Percentiles rank a stretch among this genome's conserved stretches.
Conservation (phyloP, 495 filamentous ascomycete species). For the Sporormia fimetaria region DNA sequence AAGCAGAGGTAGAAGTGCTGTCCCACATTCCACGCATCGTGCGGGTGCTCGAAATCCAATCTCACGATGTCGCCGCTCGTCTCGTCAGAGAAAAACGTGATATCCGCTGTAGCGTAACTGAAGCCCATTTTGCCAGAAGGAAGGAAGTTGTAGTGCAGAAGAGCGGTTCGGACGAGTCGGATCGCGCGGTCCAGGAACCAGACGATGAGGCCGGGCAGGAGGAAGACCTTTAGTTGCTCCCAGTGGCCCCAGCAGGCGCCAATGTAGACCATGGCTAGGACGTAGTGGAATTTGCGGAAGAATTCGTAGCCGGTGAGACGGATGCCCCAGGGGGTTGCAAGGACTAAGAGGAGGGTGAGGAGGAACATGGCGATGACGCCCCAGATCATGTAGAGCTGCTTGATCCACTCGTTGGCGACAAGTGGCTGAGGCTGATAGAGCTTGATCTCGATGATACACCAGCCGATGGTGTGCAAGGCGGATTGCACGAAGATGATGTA, state of each 20-base stretch:
- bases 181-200: slow-evolving; percentile 42
- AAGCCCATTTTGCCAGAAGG: slow-evolving; percentile 19
- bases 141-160: slow-evolving; percentile 39
- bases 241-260: slow-evolving; percentile 61
- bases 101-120: slow-evolving; percentile 42
- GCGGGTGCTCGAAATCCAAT: slow-evolving; percentile 45
- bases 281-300: slow-evolving; percentile 53
- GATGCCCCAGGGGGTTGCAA: slow-evolving; percentile 45
- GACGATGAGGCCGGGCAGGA: slow-evolving; percentile 51
- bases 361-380: slow-evolving; percentile 53
- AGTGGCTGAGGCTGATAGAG: slow-evolving; percentile 55
- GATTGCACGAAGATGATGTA: slow-evolving; percentile 52
- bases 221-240: slow-evolving; percentile 48
- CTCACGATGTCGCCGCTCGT: slow-evolving; percentile 41
- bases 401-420: slow-evolving; percentile 41
- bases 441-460: slow-evolving; percentile 48
- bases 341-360: slow-evolving; percentile 42
- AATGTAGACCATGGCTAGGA: slow-evolving; percentile 53
- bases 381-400: slow-evolving; percentile 50
- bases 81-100: slow-evolving; percentile 41
- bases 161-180: slow-evolving; percentile 39
- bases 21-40: slow-evolving; percentile 47
- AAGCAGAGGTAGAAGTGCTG: slow-evolving; percentile 60
- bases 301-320: slow-evolving; percentile 54
- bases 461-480: slow-evolving; percentile 53